Percentiles rank a stretch among this genome's conserved stretches.
Conservation (phyloP, 768 basidiomycete genomes). For the Mycena belliarum region DNA sequence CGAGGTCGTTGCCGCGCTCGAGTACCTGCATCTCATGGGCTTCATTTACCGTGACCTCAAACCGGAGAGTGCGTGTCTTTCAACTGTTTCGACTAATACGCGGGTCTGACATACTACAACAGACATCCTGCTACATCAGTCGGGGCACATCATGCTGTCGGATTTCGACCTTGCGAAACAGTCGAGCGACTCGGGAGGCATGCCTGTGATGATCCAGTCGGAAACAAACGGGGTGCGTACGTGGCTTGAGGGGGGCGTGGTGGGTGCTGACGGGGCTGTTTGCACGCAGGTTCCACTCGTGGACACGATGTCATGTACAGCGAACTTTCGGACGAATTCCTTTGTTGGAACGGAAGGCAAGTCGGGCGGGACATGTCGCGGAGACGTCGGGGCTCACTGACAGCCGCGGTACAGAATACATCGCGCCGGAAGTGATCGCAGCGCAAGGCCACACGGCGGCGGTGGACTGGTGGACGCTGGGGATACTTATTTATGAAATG, state of each 20-base stretch:
- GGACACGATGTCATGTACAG: slow-evolving; percentile 96
- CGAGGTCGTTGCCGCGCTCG: slow-evolving; percentile 95
- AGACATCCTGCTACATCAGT: slow-evolving; percentile 98
- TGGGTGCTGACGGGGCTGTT: slow-evolving; percentile 17
- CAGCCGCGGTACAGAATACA: slow-evolving; percentile 74
- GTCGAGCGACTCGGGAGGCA: slow-evolving; percentile 79
- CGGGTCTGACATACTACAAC: slow-evolving; percentile 7
- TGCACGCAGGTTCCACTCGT: slow-evolving; percentile 87
- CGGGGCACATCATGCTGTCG: slow-evolving; percentile 98
- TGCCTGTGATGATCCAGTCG: slow-evolving; percentile 85
- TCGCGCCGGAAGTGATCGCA: slow-evolving; percentile 97
- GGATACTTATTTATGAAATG: slow-evolving; percentile 99
- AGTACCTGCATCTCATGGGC: slow-evolving; percentile 98
- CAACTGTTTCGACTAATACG: slow-evolving; percentile 15
- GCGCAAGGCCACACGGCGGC: slow-evolving; percentile 96
- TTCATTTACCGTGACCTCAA: slow-evolving; percentile 99
- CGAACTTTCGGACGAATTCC: slow-evolving; percentile 96
- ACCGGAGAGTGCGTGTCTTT: slow-evolving; percentile 86
- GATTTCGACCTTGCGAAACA: slow-evolving; percentile 99
- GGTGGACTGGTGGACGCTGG: slow-evolving; percentile 99
- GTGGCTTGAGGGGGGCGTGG: slow-evolving; percentile 12
- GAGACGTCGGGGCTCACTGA: slow-evolving; percentile 28
- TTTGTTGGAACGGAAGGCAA: slow-evolving; percentile 98
- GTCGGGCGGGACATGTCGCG: slow-evolving; percentile 25
- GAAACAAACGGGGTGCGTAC: slow-evolving; percentile 84